These are phyloP conservation scores for Candida qinlingensis DNA, from an alignment of 805 yeast genomes.

Conservation along the genomic window DNA sequence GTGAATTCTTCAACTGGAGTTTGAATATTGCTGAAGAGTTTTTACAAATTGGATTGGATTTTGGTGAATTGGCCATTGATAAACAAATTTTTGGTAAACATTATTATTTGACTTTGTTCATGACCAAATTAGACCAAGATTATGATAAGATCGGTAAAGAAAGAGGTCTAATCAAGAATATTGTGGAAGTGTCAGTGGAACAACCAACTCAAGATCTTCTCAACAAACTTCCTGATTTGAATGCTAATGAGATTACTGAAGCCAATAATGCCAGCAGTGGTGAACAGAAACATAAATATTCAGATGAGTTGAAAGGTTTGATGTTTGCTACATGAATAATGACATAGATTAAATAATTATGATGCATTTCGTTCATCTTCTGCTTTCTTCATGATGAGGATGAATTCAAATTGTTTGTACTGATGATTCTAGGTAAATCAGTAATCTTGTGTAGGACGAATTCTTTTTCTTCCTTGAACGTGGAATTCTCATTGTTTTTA, in stretches of 20 bases:
- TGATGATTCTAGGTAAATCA: constrained; percentile 55
- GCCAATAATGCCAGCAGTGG: too few relatives aligned
- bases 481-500: constrained; percentile 50
- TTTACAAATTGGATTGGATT: constrained; percentile 49
- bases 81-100: constrained; percentile 61
- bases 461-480: constrained; percentile 71
- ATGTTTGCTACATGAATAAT: not conserved
- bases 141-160: constrained; percentile 1
- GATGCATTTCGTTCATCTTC: not conserved
- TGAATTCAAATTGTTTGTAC: constrained; percentile 17
- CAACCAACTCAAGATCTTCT: not conserved
- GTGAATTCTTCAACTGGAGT: constrained; percentile 53
- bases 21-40: constrained; percentile 61
- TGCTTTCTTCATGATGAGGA: not conserved
- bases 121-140: not conserved
- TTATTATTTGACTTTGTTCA: constrained; percentile 47
- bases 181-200: not conserved
- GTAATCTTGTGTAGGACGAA: constrained; percentile 74
- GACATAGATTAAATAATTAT: not conserved
- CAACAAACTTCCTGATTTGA: not conserved
- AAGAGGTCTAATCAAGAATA: not conserved
- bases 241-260: not conserved
- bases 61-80: constrained; percentile 59
- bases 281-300: too few relatives aligned
- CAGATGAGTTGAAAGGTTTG: too few relatives aligned